A percentile compares a stretch with the other conserved stretches of the same genome.
phyloP scores from a whole-genome alignment of 768 basidiomycete genomes.

The Kwoniella botswanensis region DNA sequence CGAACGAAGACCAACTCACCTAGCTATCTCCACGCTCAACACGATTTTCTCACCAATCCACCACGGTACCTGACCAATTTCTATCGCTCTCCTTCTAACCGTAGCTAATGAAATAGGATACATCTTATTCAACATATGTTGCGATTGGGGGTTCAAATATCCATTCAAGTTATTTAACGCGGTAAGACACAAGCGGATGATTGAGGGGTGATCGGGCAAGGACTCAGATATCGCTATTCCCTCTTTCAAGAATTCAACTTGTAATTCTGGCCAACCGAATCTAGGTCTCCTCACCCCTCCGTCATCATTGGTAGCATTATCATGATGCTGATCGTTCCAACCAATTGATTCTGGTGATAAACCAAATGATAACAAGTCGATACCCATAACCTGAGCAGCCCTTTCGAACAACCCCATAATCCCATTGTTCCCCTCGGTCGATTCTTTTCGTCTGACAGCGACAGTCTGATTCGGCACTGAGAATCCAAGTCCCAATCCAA shows the following conservation, averaged over 20 bases:
- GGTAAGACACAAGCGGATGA: conserved; percentile 88
- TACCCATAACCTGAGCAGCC: conserved; percentile 77
- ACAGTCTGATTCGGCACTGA: conserved; percentile 57
- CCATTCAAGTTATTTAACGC: conserved; percentile 75
- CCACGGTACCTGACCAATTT: conserved; percentile 67
- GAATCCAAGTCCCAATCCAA: conserved; percentile 46
- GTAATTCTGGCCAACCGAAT: conserved; percentile 93
- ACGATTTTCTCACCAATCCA: conserved; percentile 81
- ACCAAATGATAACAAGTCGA: conserved; percentile 64
- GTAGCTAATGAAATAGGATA: conserved; percentile 74
- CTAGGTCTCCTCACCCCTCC: conserved; percentile 13
- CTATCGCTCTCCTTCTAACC: conserved; percentile 76
- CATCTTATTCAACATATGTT: conserved; percentile 75
- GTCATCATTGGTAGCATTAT: background rate
- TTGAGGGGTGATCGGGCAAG: conserved; percentile 82
- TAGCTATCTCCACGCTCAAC: conserved; percentile 74
- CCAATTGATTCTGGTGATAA: conserved; percentile 9
- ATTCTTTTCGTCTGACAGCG: conserved; percentile 74
- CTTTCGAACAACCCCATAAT: conserved; percentile 75
- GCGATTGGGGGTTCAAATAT: conserved; percentile 75
- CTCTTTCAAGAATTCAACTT: conserved; percentile 90
- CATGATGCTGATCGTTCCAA: conserved; percentile 1
- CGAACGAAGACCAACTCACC: too few species aligned
- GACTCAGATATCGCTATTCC: conserved; percentile 89
- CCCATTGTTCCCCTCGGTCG: conserved; percentile 77